phyloP scores from a whole-genome alignment of 2,329 filamentous ascomycete species.

The Colletotrichum orchidophilum region DNA sequence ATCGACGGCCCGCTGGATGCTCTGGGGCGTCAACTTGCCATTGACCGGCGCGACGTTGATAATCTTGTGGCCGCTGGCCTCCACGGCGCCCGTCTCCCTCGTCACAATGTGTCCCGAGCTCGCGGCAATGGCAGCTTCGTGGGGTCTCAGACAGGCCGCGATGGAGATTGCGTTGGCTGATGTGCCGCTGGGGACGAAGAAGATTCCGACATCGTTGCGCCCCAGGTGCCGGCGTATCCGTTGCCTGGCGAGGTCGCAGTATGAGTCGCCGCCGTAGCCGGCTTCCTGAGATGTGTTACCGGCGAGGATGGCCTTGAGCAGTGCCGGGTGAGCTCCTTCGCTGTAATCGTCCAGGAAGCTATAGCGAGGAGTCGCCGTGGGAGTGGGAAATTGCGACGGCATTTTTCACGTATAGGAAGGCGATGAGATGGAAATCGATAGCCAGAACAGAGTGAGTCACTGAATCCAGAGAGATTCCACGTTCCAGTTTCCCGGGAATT shows the following conservation, averaged over 20 bases:
- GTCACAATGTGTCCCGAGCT: constrained; percentile 59
- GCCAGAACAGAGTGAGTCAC: background rate
- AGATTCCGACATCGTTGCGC: constrained; percentile 54
- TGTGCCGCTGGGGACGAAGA: constrained; percentile 62
- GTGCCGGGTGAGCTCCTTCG: constrained; percentile 59
- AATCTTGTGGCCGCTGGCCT: constrained; percentile 61
- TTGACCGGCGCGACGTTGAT: constrained; percentile 56
- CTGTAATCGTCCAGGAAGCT: constrained; percentile 62
- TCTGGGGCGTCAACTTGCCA: constrained; percentile 56
- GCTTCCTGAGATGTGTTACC: constrained; percentile 56
- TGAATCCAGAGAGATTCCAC: background rate
- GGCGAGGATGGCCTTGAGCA: constrained; percentile 55
- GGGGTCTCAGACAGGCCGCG: constrained; percentile 58
- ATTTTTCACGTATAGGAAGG: background rate
- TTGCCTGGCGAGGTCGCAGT: constrained; percentile 51
- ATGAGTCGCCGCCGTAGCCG: constrained; percentile 58
- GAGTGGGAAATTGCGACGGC: constrained; percentile 12
- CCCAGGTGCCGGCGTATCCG: constrained; percentile 42
- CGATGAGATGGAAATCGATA: background rate
- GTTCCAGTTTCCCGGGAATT: background rate
- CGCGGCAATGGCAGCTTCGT: constrained; percentile 61
- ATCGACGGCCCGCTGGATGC: constrained; percentile 52
- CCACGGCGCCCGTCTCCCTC: constrained; percentile 60
- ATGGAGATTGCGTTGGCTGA: constrained; percentile 63
- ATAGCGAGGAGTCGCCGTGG: constrained; percentile 40